phyloP scores from a whole-genome alignment of 257 asterid genomes.

The Rehmannia glutinosa region DNA sequence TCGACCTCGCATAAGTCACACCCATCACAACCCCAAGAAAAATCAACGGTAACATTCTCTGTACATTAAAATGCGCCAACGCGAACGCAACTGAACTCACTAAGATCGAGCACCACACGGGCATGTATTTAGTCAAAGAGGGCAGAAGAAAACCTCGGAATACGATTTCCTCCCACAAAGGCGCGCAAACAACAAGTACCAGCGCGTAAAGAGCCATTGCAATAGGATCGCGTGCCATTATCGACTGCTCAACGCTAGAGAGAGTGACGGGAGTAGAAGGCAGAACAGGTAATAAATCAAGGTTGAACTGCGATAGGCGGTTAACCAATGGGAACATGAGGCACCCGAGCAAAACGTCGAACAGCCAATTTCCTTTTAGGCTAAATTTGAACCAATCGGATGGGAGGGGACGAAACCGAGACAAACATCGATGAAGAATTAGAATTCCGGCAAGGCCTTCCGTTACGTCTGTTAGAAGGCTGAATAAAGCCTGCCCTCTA shows the following conservation, averaged over 20 bases:
- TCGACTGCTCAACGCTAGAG: constrained; percentile 84
- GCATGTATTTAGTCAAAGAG: constrained; percentile 91
- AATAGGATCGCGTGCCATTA: constrained; percentile 83
- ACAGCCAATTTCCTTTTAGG: constrained; percentile 66
- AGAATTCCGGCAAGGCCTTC: constrained; percentile 91
- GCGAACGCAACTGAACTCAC: constrained; percentile 88
- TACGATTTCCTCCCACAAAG: constrained; percentile 93
- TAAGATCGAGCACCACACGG: constrained; percentile 85
- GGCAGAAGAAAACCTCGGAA: constrained; percentile 94
- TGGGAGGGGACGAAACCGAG: constrained; percentile 75
- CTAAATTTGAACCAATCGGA: constrained; percentile 86
- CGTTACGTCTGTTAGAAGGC: constrained; percentile 85
- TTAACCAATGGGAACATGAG: constrained; percentile 87
- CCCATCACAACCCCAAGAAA: constrained; percentile 99
- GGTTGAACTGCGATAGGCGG: constrained; percentile 74
- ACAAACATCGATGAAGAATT: constrained; percentile 66
- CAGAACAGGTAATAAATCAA: constrained; percentile 63
- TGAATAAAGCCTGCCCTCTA: constrained; percentile 91
- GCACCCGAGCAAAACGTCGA: constrained; percentile 75
- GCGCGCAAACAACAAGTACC: constrained; percentile 91
- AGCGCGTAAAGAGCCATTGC: constrained; percentile 85
- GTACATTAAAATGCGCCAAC: constrained; percentile 90
- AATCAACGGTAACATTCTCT: constrained; percentile 83
- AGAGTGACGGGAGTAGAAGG: constrained; percentile 83
- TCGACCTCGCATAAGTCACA: constrained; percentile 70